Evolutionary conservation across 768 basidiomycete species (phyloP), one percentile per base, ranked within the genome.

Genomic region (Tricholoma terreum): DNA sequence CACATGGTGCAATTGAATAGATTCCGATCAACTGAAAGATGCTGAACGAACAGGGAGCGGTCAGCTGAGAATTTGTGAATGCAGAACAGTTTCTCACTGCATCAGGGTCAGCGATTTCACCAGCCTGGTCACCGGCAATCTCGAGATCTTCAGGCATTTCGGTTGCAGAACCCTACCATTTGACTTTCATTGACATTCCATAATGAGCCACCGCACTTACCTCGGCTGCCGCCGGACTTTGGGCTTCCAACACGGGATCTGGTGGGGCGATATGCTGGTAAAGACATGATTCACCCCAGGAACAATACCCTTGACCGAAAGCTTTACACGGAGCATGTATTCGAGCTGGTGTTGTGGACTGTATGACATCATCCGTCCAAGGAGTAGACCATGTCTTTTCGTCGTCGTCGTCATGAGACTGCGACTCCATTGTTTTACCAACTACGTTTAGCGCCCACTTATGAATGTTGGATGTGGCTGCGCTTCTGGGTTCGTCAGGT

Each of bases 221-320:
- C 42, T 58, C 59, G 50, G 35, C 49, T 56, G 35, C 4, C 40
- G 35, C n/a, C n/a, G 33, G 30, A 8, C 21, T 36, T 12, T 30
- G 45, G 15, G 21, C 27, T 36, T 38, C 55, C 40, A 24, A 15
- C 7, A n/a, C 36, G 24, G 34, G 48, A 51, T 57, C 60, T 24
- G 50, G 27, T 5, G 57, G 58, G n/a, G 62, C 52, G 31, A 71
- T 59, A 52, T 77, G 76, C 17, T 62, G 53, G 50, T 64, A 72
- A 7, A 7, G 34, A 52, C 76, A 76, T 10, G 48, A 43, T 27
- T 72, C 71, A 11, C 71, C 73, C 10, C 21, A 58, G 10, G 6
- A 9, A 50, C 76, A 77, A 60, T 67, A 63, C 8, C 75, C 75
- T 59, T 77, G 73, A 1, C 70, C 73, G 61, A 68, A 75, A 19